phyloP scores from a whole-genome alignment of 441 rosid genomes.

The Gossypium aridum region DNA sequence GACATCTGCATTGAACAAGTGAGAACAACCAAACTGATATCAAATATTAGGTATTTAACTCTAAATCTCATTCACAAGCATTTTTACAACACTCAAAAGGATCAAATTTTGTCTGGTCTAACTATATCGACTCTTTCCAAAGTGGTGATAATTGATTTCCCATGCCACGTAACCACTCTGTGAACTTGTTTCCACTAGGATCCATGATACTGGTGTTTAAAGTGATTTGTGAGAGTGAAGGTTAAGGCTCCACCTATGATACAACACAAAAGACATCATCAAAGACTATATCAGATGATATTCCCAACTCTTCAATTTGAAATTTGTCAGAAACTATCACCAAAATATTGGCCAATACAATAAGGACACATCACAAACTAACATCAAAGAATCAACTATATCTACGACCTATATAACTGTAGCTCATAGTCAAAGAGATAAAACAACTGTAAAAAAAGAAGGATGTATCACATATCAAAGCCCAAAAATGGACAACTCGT shows the following conservation, averaged over 20 bases:
- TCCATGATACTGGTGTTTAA: background rate
- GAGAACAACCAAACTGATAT: background rate
- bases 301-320: background rate
- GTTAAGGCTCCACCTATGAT: background rate
- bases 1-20: background rate
- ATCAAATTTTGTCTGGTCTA: background rate
- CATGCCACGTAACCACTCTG: background rate
- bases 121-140: background rate
- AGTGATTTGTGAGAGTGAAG: background rate
- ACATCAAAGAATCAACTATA: background rate
- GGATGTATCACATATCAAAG: background rate
- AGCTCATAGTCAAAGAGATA: background rate
- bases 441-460: background rate
- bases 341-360: background rate
- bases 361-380: background rate
- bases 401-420: background rate
- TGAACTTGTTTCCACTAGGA: background rate
- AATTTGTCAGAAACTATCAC: background rate
- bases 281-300: background rate
- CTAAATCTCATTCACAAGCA: background rate
- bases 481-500: background rate
- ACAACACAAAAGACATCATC: background rate
- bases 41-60: background rate
- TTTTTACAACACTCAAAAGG: background rate
- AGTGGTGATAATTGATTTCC: background rate